Base-by-base conservation (phyloP, 1,284 basidiomycete genomes). In the Papiliotrema flavescens region DNA sequence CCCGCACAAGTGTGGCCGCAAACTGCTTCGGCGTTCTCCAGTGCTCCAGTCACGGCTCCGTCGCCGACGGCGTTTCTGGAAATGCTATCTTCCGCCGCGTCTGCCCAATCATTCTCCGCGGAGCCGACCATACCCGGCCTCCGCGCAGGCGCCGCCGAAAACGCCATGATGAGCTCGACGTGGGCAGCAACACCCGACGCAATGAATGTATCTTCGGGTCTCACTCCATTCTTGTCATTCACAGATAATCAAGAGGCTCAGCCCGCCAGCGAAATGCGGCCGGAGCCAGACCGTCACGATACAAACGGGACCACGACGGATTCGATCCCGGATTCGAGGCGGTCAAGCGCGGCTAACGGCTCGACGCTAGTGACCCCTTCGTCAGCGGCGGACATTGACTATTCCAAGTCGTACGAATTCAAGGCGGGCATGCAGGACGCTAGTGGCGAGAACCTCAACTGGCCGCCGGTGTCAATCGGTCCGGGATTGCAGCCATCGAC, bases 21-120 rank as follows among this genome's bases (percentile, higher is more conserved):
- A 32, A 20, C 22, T 36, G 14, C 46, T 48, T n/a, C 44, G 9
- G 32, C 55, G 14, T 45, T 50, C 26, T n/a, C 48, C 15, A 48
- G 41, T 26, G 41, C 46, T n/a, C 47, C 52, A 35, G 32, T 44
- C 20, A 32, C 56, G 11, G 65, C 65, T 4, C 54, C 61, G 15
- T 71, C 71, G 4, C 71, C 73, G 1, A 71, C 66, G n/a, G 59
- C 68, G 2, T 71, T 75, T 50, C 64, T 75, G 32, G 69, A 73
- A 19, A 68, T 75, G 65, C 60, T 74, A 2, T 73, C 71, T 0
- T 64, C 70, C 2, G 65, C 70, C 0, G 67, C 69, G 1, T 56
- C 63, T 1, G 60, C 54, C 2, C 66, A 67, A 47, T 49, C 57
- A 6, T 39, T 50, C 13, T 24, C 34, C 13, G 19, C 47, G 13